Evolutionary conservation across 2,329 filamentous ascomycete species (phyloP).

Genomic region (Simplicillium aogashimaense): DNA sequence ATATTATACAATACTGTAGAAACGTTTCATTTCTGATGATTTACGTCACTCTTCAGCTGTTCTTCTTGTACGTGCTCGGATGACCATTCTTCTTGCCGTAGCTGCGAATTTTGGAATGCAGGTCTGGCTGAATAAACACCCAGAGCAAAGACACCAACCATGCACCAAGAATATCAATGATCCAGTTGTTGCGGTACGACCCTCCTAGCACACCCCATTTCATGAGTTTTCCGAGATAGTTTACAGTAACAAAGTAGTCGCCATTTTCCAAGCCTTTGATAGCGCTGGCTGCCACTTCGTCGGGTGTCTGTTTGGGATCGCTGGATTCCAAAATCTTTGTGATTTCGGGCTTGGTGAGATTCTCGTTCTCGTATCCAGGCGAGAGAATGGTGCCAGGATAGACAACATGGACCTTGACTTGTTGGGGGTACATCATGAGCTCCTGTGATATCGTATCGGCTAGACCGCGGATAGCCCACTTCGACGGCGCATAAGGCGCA

Average conservation of each 20-base stretch:
- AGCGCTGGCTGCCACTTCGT: constrained; percentile 61
- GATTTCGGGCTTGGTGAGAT: constrained; percentile 68
- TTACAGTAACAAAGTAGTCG: constrained; percentile 69
- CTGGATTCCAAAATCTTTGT: constrained; percentile 71
- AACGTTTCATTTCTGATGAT: background rate
- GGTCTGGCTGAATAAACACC: constrained; percentile 45
- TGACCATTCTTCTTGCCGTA: constrained; percentile 50
- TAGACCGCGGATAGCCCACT: constrained; percentile 74
- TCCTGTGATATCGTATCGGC: constrained; percentile 80
- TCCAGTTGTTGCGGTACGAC: constrained; percentile 45
- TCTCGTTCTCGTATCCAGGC: constrained; percentile 67
- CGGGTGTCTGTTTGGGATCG: constrained; percentile 71
- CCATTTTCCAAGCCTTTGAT: constrained; percentile 72
- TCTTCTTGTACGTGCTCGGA: constrained; percentile 36
- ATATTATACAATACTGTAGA: constrained; percentile 5
- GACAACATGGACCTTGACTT: constrained; percentile 72
- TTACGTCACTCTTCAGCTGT: constrained; percentile 9
- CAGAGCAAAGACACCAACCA: constrained; percentile 45
- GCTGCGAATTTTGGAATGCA: constrained; percentile 47
- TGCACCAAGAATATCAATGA: constrained; percentile 48
- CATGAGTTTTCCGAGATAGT: constrained; percentile 63
- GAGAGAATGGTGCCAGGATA: constrained; percentile 76
- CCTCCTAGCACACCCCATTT: constrained; percentile 49
- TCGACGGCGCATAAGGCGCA: constrained; percentile 70
- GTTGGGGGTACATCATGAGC: constrained; percentile 73